phyloP scores from a whole-genome alignment of 2,329 filamentous ascomycete genomes.

The Aureobasidium sp. region DNA sequence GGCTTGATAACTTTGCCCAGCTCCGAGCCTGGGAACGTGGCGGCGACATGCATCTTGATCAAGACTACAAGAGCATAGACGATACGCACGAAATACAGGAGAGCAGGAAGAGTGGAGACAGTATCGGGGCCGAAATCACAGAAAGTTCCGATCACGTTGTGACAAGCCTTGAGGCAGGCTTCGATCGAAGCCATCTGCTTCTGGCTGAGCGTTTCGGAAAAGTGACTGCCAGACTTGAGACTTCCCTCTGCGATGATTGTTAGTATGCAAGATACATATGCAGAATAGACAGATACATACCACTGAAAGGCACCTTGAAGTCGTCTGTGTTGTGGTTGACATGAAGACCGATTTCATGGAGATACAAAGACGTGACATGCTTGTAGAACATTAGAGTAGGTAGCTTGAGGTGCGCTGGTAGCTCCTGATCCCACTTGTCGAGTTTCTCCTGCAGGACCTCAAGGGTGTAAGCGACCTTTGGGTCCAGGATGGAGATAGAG shows the following conservation, averaged over 20 bases:
- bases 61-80: conserved; percentile 52
- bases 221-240: conserved; percentile 32
- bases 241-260: conserved; percentile 30
- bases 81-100: conserved; percentile 42
- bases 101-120: conserved; percentile 39
- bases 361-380: conserved; percentile 42
- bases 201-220: conserved; percentile 36
- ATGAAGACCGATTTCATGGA: conserved; percentile 46
- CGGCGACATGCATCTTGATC: conserved; percentile 54
- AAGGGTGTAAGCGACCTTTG: conserved; percentile 48
- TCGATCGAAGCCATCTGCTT: conserved; percentile 42
- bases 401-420: conserved; percentile 32
- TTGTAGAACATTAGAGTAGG: conserved; percentile 37
- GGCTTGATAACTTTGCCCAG: conserved; percentile 34
- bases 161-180: conserved; percentile 39
- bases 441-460: conserved; percentile 50
- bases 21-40: conserved; percentile 41
- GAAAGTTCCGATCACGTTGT: conserved; percentile 43
- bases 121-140: conserved; percentile 41
- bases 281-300: neutral
- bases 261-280: conserved; percentile 23
- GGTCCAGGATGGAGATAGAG: conserved; percentile 45
- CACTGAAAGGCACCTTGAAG: conserved; percentile 33
- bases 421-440: conserved; percentile 39
- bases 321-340: conserved; percentile 37